phyloP scores from a whole-genome alignment of 1,139 yeast species.

The Trichomonascaceae sp. region DNA sequence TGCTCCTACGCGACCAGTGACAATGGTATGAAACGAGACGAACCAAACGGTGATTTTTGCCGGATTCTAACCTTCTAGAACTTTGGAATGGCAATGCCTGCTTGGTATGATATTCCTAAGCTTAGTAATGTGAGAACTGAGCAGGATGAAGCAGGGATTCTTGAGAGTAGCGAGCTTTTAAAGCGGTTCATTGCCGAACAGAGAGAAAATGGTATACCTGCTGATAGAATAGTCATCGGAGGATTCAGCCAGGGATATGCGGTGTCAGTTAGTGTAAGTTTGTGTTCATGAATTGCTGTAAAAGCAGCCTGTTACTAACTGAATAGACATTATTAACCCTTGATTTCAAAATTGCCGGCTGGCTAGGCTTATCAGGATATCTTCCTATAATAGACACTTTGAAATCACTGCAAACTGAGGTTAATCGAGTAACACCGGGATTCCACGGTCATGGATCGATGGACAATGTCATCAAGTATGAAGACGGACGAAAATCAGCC shows the following conservation, averaged over 20 bases:
- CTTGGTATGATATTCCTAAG: constrained; percentile 78
- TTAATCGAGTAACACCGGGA: constrained; percentile 62
- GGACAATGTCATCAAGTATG: constrained; percentile 59
- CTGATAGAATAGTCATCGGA: constrained; percentile 73
- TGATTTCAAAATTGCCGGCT: constrained; percentile 69
- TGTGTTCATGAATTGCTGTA: too few species aligned
- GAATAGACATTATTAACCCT: constrained; percentile 24
- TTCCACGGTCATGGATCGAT: constrained; percentile 84
- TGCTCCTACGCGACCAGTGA: constrained; percentile 70
- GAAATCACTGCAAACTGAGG: constrained; percentile 28
- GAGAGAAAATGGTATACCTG: constrained; percentile 53
- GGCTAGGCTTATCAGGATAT: constrained; percentile 74
- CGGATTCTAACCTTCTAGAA: constrained; percentile 29
- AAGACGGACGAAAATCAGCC: constrained; percentile 43
- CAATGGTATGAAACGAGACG: constrained; percentile 33
- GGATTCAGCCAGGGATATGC: constrained; percentile 97
- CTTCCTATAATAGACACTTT: constrained; percentile 46
- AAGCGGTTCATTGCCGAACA: constrained; percentile 57
- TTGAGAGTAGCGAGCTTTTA: constrained; percentile 49
- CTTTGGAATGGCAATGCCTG: constrained; percentile 65
- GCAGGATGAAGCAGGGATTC: constrained; percentile 62
- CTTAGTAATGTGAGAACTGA: constrained; percentile 43
- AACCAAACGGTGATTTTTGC: too few species aligned
- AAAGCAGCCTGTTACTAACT: neutral
- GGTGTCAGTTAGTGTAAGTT: constrained; percentile 49